Evolutionary conservation across 306 rosid species (phyloP).

Genomic region (Hippophae gyantsensis): DNA sequence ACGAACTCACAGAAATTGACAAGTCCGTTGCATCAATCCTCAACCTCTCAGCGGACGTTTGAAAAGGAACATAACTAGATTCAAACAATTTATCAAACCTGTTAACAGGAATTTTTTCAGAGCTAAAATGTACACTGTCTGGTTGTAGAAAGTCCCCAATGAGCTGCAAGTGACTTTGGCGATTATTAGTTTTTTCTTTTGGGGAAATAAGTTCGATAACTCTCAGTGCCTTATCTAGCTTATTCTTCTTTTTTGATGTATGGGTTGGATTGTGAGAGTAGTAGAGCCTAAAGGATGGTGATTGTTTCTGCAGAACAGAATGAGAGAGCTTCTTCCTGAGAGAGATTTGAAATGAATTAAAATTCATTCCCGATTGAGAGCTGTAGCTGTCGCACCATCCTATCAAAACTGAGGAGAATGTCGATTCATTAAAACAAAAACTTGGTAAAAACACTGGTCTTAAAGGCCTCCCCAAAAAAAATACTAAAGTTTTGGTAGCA

Average conservation of each 20-base stretch:
- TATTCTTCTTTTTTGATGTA: slow-evolving; percentile 11
- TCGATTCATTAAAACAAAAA: too few species aligned
- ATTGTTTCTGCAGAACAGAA: slow-evolving; percentile 2
- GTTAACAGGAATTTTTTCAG: not conserved
- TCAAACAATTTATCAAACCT: slow-evolving; percentile 17
- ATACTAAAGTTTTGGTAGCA: too few species aligned
- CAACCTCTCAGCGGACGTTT: slow-evolving; percentile 18
- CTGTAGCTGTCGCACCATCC: too few species aligned
- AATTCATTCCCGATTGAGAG: not conserved
- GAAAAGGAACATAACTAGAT: slow-evolving; percentile 13
- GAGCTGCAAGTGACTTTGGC: slow-evolving; percentile 54
- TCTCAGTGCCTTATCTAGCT: slow-evolving; percentile 31
- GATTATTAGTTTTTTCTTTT: slow-evolving; percentile 14
- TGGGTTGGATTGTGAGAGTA: slow-evolving; percentile 22
- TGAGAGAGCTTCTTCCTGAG: not conserved
- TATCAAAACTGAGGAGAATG: too few species aligned
- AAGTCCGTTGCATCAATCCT: slow-evolving; percentile 36
- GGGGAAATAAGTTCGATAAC: slow-evolving; percentile 44
- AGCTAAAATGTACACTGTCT: slow-evolving; percentile 7
- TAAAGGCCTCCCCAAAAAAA: too few species aligned
- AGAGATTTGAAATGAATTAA: not conserved
- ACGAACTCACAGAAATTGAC: slow-evolving; percentile 44
- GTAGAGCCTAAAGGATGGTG: slow-evolving; percentile 19
- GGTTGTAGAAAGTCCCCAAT: slow-evolving; percentile 39
- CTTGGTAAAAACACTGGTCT: too few species aligned